A percentile compares a stretch with the other conserved stretches of the same genome.
phyloP scores from a whole-genome alignment of 352 stramenopile species.

The Phytophthora pistaciae region DNA sequence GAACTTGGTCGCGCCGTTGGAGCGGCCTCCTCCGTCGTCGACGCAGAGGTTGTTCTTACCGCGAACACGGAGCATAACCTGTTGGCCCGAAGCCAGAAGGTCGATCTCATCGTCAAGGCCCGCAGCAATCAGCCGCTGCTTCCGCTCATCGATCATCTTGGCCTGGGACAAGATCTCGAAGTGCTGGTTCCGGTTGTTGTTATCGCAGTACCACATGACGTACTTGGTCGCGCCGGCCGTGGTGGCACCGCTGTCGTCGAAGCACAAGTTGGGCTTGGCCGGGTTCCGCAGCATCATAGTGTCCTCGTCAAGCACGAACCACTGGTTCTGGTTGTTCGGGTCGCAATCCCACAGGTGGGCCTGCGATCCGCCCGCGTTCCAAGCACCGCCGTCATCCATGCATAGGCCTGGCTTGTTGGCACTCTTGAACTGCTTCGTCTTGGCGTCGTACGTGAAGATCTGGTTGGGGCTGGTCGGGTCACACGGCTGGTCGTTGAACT shows the following conservation, averaged over 20 bases:
- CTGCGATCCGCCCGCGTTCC: neutral
- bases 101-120: neutral
- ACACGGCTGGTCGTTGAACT: conserved; percentile 24
- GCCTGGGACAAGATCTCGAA: conserved; percentile 16
- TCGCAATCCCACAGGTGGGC: conserved; percentile 15
- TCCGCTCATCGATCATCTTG: neutral
- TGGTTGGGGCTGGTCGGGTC: conserved; percentile 28
- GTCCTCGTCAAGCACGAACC: conserved; percentile 28
- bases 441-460: conserved; percentile 37
- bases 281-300: conserved; percentile 6
- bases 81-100: neutral
- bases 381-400: conserved; percentile 36
- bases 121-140: neutral
- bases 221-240: neutral
- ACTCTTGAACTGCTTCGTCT: conserved; percentile 31
- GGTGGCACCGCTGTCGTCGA: conserved; percentile 24
- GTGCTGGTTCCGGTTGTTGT: conserved; percentile 25
- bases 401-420: conserved; percentile 34
- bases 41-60: conserved; percentile 30
- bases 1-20: conserved; percentile 13
- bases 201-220: conserved; percentile 24
- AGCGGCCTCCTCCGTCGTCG: conserved; percentile 28
- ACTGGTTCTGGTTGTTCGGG: conserved; percentile 33
- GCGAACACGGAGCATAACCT: conserved; percentile 7
- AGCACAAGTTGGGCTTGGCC: conserved; percentile 12